A percentile compares a stretch with the other conserved stretches of the same genome.
These are phyloP conservation scores for Parasarocladium wereldwijsianum DNA, from an alignment of 2,329 filamentous ascomycete genomes.

Conservation along the genomic window DNA sequence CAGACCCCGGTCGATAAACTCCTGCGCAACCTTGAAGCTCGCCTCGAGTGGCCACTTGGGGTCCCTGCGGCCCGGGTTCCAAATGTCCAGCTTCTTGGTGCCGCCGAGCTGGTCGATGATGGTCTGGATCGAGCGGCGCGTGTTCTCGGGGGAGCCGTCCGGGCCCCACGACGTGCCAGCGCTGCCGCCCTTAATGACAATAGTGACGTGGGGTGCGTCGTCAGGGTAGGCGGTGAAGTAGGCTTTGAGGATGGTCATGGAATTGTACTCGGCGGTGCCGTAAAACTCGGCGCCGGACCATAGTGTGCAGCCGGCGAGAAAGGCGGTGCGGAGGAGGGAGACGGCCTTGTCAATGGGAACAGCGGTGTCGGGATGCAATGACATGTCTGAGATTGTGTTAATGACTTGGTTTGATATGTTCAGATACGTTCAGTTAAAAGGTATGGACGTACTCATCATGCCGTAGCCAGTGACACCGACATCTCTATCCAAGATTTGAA, in stretches of 20 bases:
- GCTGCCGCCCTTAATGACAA: constrained; percentile 46
- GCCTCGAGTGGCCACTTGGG: constrained; percentile 26
- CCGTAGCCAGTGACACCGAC: constrained; percentile 38
- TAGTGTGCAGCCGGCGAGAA: constrained; percentile 28
- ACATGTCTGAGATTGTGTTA: constrained; percentile 33
- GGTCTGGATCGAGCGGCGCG: constrained; percentile 44
- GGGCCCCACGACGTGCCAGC: constrained; percentile 19
- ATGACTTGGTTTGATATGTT: background rate
- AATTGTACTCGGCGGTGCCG: constrained; percentile 41
- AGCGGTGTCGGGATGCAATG: constrained; percentile 24
- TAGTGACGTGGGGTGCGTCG: constrained; percentile 44
- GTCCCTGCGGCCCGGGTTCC: constrained; percentile 44
- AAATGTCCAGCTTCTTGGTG: constrained; percentile 46
- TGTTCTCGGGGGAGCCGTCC: constrained; percentile 36
- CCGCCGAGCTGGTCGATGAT: constrained; percentile 34
- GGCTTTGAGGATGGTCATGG: constrained; percentile 40
- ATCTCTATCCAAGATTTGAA: constrained; percentile 23
- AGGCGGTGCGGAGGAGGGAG: constrained; percentile 37
- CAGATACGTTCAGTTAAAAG: too few relatives aligned
- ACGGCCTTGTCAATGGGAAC: constrained; percentile 33
- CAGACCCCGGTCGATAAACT: constrained; percentile 36
- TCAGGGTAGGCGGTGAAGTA: constrained; percentile 52
- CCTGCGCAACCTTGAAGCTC: constrained; percentile 27
- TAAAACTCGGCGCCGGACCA: constrained; percentile 57
- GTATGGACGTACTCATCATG: constrained; percentile 30